These are phyloP conservation scores for Nepenthes mirabilis DNA, from an alignment of 148 eudicot genomes.

Conservation along the genomic window DNA sequence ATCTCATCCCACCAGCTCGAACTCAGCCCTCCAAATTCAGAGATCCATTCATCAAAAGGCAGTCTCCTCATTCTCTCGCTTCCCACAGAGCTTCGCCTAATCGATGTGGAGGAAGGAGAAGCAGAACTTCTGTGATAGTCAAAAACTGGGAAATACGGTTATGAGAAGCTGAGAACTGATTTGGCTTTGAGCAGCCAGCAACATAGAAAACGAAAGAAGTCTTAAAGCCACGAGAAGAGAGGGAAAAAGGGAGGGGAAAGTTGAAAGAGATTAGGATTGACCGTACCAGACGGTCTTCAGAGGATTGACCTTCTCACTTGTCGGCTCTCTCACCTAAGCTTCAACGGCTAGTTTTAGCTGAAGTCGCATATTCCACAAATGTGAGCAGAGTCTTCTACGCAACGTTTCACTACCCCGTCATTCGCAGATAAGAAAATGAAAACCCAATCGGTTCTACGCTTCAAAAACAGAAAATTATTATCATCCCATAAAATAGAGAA, in stretches of 20 bases:
- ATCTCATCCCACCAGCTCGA: conserved; percentile 60
- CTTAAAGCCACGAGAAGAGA: conserved; percentile 1
- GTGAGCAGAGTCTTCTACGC: no score
- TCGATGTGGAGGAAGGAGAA: conserved; percentile 3
- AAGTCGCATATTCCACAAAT: no score
- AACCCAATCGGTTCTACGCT: no score
- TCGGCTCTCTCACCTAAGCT: conserved; percentile 6
- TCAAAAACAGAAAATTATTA: no score
- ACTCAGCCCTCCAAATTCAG: conserved; percentile 10
- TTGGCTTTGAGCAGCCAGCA: conserved; percentile 8
- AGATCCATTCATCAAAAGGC: conserved; percentile 21
- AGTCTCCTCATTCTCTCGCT: conserved; percentile 27
- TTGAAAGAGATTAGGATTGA: neutral
- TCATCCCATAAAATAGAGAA: no score
- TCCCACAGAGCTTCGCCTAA: neutral
- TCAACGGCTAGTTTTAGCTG: neutral
- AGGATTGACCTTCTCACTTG: neutral
- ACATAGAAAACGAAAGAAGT: conserved; percentile 2
- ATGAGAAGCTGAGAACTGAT: conserved; percentile 11
- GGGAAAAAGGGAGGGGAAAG: neutral
- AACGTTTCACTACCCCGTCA: no score
- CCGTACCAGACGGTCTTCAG: conserved; percentile 10
- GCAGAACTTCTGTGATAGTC: conserved; percentile 6
- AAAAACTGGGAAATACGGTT: conserved; percentile 9
- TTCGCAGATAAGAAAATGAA: no score